phyloP scores from a whole-genome alignment of 2,329 filamentous ascomycete genomes.

The Xylaria sp. region DNA sequence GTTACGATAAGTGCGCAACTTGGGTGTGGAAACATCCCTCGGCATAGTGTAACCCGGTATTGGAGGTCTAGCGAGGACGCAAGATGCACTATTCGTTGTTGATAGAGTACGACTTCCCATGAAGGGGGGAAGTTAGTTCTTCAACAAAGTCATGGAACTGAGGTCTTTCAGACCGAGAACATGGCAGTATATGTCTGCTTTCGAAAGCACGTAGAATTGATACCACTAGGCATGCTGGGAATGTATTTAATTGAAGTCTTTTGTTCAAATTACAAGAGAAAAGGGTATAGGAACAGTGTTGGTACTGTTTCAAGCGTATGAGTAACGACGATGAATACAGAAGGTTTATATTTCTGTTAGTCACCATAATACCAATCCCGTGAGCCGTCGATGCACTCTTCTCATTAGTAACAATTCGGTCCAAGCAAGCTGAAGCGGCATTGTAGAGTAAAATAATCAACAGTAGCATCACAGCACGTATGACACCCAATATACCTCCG shows the following conservation, averaged over 20 bases:
- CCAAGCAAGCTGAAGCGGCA: background rate
- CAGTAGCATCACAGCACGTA: background rate
- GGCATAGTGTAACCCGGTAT: slow-evolving; percentile 11
- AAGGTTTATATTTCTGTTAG: background rate
- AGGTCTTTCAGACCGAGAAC: background rate
- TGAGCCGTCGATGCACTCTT: no score
- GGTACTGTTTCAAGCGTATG: background rate
- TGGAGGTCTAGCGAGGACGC: background rate
- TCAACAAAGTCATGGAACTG: background rate
- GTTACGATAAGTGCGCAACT: slow-evolving; percentile 15
- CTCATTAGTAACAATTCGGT: background rate
- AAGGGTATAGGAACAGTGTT: slow-evolving; percentile 11
- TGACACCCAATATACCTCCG: background rate
- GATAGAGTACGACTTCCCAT: background rate
- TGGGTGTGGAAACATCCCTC: slow-evolving; percentile 23
- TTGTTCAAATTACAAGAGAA: slow-evolving; percentile 5
- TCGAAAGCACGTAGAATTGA: slow-evolving; percentile 15
- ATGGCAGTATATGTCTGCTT: slow-evolving; percentile 19
- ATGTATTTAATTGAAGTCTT: slow-evolving; percentile 19
- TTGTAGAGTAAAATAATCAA: background rate
- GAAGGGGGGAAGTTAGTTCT: background rate
- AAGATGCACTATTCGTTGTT: slow-evolving; percentile 3
- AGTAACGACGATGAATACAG: slow-evolving; percentile 19
- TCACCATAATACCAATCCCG: background rate
- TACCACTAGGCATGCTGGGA: slow-evolving; percentile 19